phyloP scores from a whole-genome alignment of 352 stramenopile species.

The Phytopythium helicoides region DNA sequence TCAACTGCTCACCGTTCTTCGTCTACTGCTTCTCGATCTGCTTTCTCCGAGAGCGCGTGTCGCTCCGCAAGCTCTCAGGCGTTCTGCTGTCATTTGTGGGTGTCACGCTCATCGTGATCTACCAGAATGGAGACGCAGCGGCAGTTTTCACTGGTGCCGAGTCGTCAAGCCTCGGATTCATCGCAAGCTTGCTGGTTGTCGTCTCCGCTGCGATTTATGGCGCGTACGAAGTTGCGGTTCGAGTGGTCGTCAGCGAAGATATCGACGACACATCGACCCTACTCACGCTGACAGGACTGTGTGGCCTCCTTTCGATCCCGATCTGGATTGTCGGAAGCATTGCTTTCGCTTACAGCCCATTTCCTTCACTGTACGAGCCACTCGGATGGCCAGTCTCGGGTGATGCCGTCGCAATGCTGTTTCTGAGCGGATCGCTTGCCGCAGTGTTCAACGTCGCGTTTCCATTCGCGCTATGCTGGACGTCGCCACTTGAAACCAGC shows the following conservation, averaged over 20 bases:
- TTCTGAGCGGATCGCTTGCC: conserved; percentile 29
- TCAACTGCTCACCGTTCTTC: conserved; percentile 48
- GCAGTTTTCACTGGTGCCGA: conserved; percentile 30
- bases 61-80: conserved; percentile 24
- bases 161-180: conserved; percentile 20
- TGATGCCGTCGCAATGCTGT: conserved; percentile 32
- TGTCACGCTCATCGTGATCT: conserved; percentile 29
- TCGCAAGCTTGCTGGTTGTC: conserved; percentile 42
- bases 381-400: conserved; percentile 36
- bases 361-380: conserved; percentile 43
- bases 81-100: conserved; percentile 29
- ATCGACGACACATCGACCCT: conserved; percentile 46
- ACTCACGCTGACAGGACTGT: conserved; percentile 43
- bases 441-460: conserved; percentile 43
- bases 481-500: conserved; percentile 55
- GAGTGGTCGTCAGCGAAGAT: conserved; percentile 29
- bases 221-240: conserved; percentile 46
- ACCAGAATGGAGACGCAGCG: conserved; percentile 28
- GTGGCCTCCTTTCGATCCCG: conserved; percentile 41
- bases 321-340: conserved; percentile 48
- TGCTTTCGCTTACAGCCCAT: conserved; percentile 31
- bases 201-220: conserved; percentile 41
- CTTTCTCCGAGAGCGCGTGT: conserved; percentile 28
- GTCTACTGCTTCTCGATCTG: conserved; percentile 50
- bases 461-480: conserved; percentile 47